A percentile compares a stretch with the other conserved stretches of the same genome.
Evolutionary conservation across 2,329 filamentous ascomycete species (phyloP).

Genomic region (Cercospora canescens): DNA sequence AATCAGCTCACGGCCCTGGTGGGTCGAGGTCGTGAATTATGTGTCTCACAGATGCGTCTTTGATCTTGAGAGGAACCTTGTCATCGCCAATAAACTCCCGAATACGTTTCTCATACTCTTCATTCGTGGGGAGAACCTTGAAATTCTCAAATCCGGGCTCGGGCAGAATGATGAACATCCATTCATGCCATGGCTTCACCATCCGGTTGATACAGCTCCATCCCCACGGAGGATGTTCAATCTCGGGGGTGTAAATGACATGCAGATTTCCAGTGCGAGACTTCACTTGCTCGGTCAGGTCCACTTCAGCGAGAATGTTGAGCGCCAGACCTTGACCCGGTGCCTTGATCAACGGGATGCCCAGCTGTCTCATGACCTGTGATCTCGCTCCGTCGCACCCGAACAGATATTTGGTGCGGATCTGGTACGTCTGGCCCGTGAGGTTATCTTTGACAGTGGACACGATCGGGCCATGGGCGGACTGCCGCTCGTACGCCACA

Average conservation of each 20-base stretch:
- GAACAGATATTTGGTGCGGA: constrained; percentile 59
- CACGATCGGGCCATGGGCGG: constrained; percentile 30
- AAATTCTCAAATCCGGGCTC: constrained; percentile 39
- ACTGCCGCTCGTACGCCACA: constrained; percentile 30
- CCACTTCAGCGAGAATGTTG: constrained; percentile 52
- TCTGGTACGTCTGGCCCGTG: constrained; percentile 43
- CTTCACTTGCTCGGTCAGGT: constrained; percentile 53
- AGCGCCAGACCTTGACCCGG: constrained; percentile 51
- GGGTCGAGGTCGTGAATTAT: not conserved
- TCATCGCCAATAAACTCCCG: constrained; percentile 58
- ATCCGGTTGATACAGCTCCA: constrained; percentile 56
- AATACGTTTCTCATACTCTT: constrained; percentile 50
- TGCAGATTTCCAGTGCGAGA: constrained; percentile 60
- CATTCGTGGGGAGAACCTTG: constrained; percentile 43
- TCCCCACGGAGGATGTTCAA: constrained; percentile 53
- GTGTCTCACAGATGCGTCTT: constrained; percentile 45
- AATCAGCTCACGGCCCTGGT: not conserved
- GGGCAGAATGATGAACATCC: constrained; percentile 52
- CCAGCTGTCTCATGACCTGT: constrained; percentile 47
- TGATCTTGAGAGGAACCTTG: constrained; percentile 50
- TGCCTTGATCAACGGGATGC: constrained; percentile 47
- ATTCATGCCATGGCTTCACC: constrained; percentile 65
- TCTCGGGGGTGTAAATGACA: constrained; percentile 57
- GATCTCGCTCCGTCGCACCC: constrained; percentile 58
- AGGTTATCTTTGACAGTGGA: constrained; percentile 40